Percentiles rank a stretch among this genome's conserved stretches.
These are phyloP conservation scores for Cordyceps militaris DNA, from an alignment of 2,329 filamentous ascomycete species.

Conservation along the genomic window DNA sequence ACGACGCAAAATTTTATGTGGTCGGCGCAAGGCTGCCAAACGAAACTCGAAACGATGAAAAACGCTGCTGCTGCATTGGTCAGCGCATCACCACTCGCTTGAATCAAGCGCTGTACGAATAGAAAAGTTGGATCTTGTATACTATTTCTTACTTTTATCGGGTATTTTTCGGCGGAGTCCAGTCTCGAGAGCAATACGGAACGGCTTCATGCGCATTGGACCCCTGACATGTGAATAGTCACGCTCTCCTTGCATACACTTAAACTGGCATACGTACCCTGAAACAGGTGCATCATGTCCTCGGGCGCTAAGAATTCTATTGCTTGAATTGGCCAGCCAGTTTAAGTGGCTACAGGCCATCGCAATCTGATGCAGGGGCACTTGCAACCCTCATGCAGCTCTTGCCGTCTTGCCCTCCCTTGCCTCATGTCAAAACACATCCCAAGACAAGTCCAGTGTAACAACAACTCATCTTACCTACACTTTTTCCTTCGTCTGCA, in stretches of 20 bases:
- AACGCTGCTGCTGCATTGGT: not conserved
- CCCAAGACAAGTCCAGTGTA: not conserved
- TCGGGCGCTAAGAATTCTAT: not conserved
- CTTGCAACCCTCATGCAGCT: not conserved
- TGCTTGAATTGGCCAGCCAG: not conserved
- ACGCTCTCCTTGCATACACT: not conserved
- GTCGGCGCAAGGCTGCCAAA: not conserved
- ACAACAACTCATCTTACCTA: conserved; percentile 5
- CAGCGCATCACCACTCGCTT: not conserved
- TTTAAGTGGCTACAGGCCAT: not conserved
- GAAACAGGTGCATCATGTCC: not conserved
- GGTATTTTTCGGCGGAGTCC: not conserved
- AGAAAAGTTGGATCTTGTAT: conserved; percentile 7
- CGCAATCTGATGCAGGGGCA: not conserved
- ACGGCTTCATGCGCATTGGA: not conserved
- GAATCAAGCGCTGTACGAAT: conserved; percentile 4
- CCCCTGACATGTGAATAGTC: conserved; percentile 1
- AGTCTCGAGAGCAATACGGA: not conserved
- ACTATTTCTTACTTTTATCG: not conserved
- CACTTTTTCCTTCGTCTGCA: not conserved
- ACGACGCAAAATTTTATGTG: not conserved
- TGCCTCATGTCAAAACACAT: conserved; percentile 4
- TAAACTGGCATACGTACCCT: not conserved
- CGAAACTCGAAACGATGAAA: not conserved
- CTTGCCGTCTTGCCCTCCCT: not conserved